phyloP scores from a whole-genome alignment of 345 rosid genomes.

The Aegle marmelos region DNA sequence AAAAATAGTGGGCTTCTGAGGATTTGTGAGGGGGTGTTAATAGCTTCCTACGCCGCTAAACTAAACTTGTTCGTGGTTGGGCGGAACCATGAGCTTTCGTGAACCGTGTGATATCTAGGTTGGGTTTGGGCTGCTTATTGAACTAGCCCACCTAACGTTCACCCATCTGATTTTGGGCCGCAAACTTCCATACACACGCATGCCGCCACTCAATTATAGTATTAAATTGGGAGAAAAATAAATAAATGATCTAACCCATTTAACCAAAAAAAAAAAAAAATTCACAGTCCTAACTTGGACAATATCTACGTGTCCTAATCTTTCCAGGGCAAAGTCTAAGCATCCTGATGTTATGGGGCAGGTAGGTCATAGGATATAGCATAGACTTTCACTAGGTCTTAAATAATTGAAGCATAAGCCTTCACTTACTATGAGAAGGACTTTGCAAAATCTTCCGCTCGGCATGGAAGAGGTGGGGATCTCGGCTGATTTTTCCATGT shows the following conservation, averaged over 20 bases:
- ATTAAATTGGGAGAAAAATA: background rate
- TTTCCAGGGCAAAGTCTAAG: background rate
- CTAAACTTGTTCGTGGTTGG: background rate
- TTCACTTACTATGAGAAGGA: background rate
- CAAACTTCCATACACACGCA: background rate
- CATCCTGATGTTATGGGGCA: background rate
- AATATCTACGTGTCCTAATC: background rate
- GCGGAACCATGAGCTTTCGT: too few relatives aligned
- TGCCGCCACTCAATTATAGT: background rate
- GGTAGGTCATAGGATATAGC: background rate
- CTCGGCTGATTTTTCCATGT: background rate
- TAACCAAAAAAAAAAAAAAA: too few relatives aligned
- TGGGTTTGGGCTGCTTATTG: background rate
- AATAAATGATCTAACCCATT: too few relatives aligned
- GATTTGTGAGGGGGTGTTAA: too few relatives aligned
- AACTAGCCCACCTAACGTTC: background rate
- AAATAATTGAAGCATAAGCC: background rate
- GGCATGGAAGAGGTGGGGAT: background rate
- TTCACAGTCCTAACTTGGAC: background rate
- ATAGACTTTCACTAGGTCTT: background rate
- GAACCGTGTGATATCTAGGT: too few relatives aligned
- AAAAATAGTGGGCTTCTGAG: too few relatives aligned
- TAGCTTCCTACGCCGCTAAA: background rate
- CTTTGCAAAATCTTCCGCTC: background rate
- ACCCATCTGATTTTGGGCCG: background rate